phyloP scores from a whole-genome alignment of 495 filamentous ascomycete genomes.

The Lasiosphaeriaceae sp. region DNA sequence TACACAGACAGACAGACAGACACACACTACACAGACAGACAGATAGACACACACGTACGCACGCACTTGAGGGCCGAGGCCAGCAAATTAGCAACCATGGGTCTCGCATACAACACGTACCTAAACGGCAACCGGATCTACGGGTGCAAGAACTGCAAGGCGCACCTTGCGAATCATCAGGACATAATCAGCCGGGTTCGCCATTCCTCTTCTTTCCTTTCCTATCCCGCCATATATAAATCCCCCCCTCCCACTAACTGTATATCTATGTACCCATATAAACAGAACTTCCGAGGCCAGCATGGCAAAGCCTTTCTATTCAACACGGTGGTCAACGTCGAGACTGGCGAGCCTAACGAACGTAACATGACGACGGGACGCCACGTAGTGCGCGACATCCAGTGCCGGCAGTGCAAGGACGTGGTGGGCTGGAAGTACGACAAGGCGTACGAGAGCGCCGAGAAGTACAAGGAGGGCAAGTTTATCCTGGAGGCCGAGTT shows the following conservation, averaged over 20 bases:
- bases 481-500: constrained; percentile 95
- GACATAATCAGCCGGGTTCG: constrained; percentile 91
- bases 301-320: constrained; percentile 99
- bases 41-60: too few species aligned
- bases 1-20: too few species aligned
- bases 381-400: constrained; percentile 90
- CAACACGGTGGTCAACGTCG: constrained; percentile 87
- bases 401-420: constrained; percentile 81
- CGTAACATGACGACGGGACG: constrained; percentile 98
- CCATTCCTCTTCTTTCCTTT: constrained; percentile 3
- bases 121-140: constrained; percentile 86
- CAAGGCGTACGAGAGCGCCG: constrained; percentile 82
- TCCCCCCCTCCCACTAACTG: background rate
- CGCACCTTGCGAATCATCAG: constrained; percentile 89
- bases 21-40: too few species aligned
- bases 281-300: constrained; percentile 94
- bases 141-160: constrained; percentile 93
- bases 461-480: constrained; percentile 99
- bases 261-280: background rate
- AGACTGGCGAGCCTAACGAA: constrained; percentile 72
- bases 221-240: background rate
- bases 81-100: constrained; percentile 59
- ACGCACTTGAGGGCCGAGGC: too few species aligned
- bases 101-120: constrained; percentile 93
- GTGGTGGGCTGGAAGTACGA: constrained; percentile 99